phyloP scores from a whole-genome alignment of 768 basidiomycete species.

The Tricholoma bakamatsutake region DNA sequence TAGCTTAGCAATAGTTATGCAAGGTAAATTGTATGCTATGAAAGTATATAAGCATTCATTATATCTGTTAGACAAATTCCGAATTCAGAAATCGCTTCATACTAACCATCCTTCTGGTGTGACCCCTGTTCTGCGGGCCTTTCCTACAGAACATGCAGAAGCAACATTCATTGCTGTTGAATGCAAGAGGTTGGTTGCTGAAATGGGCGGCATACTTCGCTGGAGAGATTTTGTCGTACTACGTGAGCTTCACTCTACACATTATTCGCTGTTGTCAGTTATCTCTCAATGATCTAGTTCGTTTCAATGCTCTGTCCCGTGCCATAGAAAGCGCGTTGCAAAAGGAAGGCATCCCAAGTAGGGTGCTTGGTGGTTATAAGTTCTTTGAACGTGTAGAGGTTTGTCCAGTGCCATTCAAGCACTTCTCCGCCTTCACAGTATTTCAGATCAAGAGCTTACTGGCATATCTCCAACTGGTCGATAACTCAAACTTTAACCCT shows the following conservation, averaged over 20 bases:
- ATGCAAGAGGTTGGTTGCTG: slow-evolving; percentile 67
- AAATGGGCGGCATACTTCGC: slow-evolving; percentile 62
- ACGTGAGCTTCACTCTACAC: slow-evolving; percentile 37
- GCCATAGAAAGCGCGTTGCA: slow-evolving; percentile 71
- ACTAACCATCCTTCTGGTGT: slow-evolving; percentile 62
- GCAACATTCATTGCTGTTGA: slow-evolving; percentile 67
- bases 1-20: slow-evolving; percentile 72
- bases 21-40: slow-evolving; percentile 44
- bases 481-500: slow-evolving; percentile 61
- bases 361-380: slow-evolving; percentile 73
- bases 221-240: slow-evolving; percentile 79
- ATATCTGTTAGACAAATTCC: slow-evolving; percentile 51
- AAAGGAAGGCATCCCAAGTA: slow-evolving; percentile 70
- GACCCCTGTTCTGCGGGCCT: slow-evolving; percentile 50
- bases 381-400: slow-evolving; percentile 86
- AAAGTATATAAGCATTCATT: not conserved
- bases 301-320: slow-evolving; percentile 77
- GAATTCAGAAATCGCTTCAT: slow-evolving; percentile 68
- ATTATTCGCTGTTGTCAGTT: not conserved
- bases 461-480: slow-evolving; percentile 75
- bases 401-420: slow-evolving; percentile 2
- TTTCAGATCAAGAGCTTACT: slow-evolving; percentile 71
- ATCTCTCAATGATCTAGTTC: slow-evolving; percentile 38
- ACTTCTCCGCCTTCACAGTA: not conserved
- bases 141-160: slow-evolving; percentile 55